phyloP scores from a whole-genome alignment of 768 basidiomycete species.

The Pulveroboletus sp. region DNA sequence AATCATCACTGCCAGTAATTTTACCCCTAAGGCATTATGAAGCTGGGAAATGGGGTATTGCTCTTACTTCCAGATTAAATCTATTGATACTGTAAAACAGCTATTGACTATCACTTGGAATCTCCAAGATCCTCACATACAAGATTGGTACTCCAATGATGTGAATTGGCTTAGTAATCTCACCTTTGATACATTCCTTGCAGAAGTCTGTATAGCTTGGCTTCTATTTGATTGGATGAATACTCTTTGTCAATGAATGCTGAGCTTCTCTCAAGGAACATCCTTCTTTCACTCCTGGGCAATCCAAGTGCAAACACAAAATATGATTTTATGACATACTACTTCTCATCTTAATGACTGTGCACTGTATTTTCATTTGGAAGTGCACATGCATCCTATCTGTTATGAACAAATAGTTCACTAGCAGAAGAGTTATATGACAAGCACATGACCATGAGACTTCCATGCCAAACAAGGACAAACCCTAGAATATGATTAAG shows the following conservation, averaged over 20 bases:
- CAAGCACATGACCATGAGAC: too few relatives aligned
- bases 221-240: slow-evolving; percentile 7
- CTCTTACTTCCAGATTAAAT: background rate
- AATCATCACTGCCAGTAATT: background rate
- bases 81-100: background rate
- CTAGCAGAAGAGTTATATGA: too few relatives aligned
- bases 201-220: background rate
- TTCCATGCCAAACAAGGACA: too few relatives aligned
- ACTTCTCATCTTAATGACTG: too few relatives aligned
- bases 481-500: too few relatives aligned
- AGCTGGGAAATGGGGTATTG: background rate
- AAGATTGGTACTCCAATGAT: slow-evolving; percentile 6
- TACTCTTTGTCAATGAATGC: background rate
- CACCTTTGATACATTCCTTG: slow-evolving; percentile 1
- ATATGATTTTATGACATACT: too few relatives aligned
- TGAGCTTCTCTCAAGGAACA: too few relatives aligned
- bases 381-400: slow-evolving; percentile 1
- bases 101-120: background rate
- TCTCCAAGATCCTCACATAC: background rate
- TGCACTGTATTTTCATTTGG: too few relatives aligned
- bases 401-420: too few relatives aligned
- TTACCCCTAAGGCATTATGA: background rate
- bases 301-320: too few relatives aligned
- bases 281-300: too few relatives aligned
- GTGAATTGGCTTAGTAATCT: background rate